Evolutionary conservation across 345 rosid species (phyloP).

Genomic region (Citrus unshiu): DNA sequence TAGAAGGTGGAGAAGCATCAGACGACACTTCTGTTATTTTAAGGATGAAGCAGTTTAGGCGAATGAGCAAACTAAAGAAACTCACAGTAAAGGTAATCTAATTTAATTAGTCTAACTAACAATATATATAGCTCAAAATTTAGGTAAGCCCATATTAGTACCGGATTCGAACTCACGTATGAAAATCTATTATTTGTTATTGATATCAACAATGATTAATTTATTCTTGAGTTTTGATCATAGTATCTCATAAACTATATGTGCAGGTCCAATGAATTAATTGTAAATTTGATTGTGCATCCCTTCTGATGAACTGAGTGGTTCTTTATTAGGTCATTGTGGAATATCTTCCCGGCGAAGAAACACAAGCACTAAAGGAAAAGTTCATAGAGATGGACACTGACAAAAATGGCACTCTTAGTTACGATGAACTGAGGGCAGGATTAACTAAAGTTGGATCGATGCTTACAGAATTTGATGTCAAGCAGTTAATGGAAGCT

Average conservation of each 20-base stretch:
- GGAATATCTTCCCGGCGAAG: conserved; percentile 71
- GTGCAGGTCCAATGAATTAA: not conserved
- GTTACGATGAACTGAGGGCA: conserved; percentile 67
- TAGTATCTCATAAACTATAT: not conserved
- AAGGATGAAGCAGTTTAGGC: conserved; percentile 94
- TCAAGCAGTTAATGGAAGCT: conserved; percentile 86
- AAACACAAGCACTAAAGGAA: conserved; percentile 66
- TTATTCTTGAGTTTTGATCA: too few relatives aligned
- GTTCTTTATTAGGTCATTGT: conserved; percentile 56
- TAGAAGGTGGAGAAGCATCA: conserved; percentile 71
- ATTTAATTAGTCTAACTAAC: not conserved
- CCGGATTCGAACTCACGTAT: too few relatives aligned
- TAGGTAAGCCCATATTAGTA: not conserved
- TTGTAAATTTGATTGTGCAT: not conserved
- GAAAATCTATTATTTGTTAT: too few relatives aligned
- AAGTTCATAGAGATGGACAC: conserved; percentile 83
- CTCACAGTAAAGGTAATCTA: conserved; percentile 73
- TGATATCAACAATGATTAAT: too few relatives aligned
- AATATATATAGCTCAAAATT: too few relatives aligned
- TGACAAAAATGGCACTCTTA: conserved; percentile 76
- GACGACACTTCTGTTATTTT: conserved; percentile 89
- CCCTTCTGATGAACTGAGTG: not conserved
- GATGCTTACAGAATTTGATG: conserved; percentile 70
- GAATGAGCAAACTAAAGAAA: conserved; percentile 90
- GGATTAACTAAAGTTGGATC: conserved; percentile 79